Evolutionary conservation across 345 rosid species (phyloP).

Genomic region (Camelina hispida): DNA sequence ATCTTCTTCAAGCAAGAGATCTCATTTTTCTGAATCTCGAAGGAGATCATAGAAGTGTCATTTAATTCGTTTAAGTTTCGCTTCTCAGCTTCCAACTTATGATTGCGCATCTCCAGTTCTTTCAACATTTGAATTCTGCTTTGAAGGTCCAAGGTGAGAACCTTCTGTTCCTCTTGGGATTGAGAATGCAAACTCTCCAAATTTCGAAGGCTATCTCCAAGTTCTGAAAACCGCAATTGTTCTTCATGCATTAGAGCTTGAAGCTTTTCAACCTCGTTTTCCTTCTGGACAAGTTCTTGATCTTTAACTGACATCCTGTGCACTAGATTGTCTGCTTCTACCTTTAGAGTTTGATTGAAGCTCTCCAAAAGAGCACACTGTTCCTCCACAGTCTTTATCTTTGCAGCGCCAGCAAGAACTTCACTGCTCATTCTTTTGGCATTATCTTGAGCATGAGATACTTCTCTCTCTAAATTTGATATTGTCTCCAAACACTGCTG

Average conservation of each 20-base stretch:
- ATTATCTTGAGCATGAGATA: slow-evolving; percentile 60
- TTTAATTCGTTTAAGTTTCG: slow-evolving; percentile 54
- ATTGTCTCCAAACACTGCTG: slow-evolving; percentile 71
- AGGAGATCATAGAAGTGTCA: slow-evolving; percentile 53
- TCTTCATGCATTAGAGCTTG: slow-evolving; percentile 63
- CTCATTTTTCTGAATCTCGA: slow-evolving; percentile 56
- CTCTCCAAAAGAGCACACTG: slow-evolving; percentile 60
- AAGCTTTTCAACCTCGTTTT: slow-evolving; percentile 65
- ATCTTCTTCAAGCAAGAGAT: slow-evolving; percentile 62
- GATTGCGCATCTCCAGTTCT: slow-evolving; percentile 57
- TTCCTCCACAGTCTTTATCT: slow-evolving; percentile 65
- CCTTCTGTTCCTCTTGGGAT: slow-evolving; percentile 70
- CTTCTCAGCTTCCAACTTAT: slow-evolving; percentile 61
- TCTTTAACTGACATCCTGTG: slow-evolving; percentile 66
- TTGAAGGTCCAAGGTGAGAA: slow-evolving; percentile 69
- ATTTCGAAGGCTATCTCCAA: slow-evolving; percentile 59
- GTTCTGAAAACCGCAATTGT: slow-evolving; percentile 58
- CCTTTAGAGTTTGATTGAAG: slow-evolving; percentile 66
- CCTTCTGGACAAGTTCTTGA: slow-evolving; percentile 70
- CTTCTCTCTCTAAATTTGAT: slow-evolving; percentile 64
- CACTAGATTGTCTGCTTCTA: slow-evolving; percentile 59
- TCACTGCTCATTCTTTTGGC: slow-evolving; percentile 61
- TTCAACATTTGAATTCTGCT: slow-evolving; percentile 60
- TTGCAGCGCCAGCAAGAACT: slow-evolving; percentile 60
- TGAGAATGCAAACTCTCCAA: slow-evolving; percentile 58